Conservation (phyloP, 306 rosid species). For the Calophaca sinica region DNA sequence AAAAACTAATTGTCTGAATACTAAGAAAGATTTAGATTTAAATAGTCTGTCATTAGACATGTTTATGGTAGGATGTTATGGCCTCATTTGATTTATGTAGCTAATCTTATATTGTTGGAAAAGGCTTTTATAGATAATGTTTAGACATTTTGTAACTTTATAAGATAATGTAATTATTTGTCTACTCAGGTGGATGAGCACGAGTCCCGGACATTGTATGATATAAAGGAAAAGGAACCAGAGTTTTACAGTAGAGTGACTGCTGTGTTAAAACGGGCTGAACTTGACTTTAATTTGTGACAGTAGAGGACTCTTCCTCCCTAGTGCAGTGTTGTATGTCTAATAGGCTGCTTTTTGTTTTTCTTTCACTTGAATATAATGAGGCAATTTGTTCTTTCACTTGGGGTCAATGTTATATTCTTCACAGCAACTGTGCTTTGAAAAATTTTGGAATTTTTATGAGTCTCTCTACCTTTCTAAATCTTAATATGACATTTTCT, state of each 20-base stretch:
- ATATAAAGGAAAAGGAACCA: slow-evolving; percentile 73
- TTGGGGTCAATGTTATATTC: neutral
- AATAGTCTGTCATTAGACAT: neutral
- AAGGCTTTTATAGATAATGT: slow-evolving; percentile 9
- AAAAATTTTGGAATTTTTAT: slow-evolving; percentile 3
- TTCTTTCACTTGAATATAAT: slow-evolving; percentile 1
- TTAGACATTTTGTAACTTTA: slow-evolving; percentile 6
- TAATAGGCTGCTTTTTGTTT: slow-evolving; percentile 7
- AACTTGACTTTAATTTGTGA: slow-evolving; percentile 69
- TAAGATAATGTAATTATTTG: slow-evolving; percentile 36
- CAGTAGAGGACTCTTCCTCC: slow-evolving; percentile 11
- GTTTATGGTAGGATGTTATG: neutral
- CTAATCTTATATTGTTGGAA: neutral
- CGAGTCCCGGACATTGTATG: slow-evolving; percentile 68
- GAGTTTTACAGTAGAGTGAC: slow-evolving; percentile 71
- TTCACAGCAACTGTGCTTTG: neutral
- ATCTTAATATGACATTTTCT: neutral
- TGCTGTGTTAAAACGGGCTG: slow-evolving; percentile 69
- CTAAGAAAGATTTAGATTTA: no score
- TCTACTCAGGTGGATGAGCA: slow-evolving; percentile 84
- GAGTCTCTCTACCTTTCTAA: neutral
- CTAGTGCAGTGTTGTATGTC: slow-evolving; percentile 22
- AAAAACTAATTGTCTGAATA: neutral
- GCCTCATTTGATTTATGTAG: neutral
- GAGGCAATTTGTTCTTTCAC: slow-evolving; percentile 17